Percentiles rank a stretch among this genome's conserved stretches.
Evolutionary conservation across 306 rosid genomes (phyloP).

Genomic region (Cicer judaicum): DNA sequence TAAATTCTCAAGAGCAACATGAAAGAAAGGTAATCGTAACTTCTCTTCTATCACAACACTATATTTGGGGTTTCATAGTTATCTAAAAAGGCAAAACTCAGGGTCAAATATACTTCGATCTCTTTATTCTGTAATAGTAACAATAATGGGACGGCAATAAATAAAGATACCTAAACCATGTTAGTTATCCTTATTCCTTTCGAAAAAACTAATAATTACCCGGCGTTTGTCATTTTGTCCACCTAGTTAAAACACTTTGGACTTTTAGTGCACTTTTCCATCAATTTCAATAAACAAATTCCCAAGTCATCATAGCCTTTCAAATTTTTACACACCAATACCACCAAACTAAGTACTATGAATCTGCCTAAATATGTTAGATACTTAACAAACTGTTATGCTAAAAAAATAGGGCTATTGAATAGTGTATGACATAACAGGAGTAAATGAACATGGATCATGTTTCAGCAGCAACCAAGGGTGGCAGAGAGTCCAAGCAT

Average conservation of each 20-base stretch:
- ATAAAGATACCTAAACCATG: conserved; percentile 11
- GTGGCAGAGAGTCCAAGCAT: background rate
- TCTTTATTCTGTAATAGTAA: background rate
- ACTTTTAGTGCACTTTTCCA: conserved; percentile 1
- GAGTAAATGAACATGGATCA: conserved; percentile 32
- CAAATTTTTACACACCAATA: conserved; percentile 1
- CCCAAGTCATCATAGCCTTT: background rate
- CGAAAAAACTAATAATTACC: conserved; percentile 8
- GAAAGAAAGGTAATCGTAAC: too few species aligned
- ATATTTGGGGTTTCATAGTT: conserved; percentile 3
- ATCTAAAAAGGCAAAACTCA: conserved; percentile 4
- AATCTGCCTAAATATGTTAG: conserved; percentile 22
- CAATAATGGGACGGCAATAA: background rate
- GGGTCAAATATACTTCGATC: conserved; percentile 12
- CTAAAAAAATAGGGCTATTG: conserved; percentile 7
- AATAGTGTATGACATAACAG: conserved; percentile 15
- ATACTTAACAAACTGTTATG: conserved; percentile 8
- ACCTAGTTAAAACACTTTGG: conserved; percentile 25
- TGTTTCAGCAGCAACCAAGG: conserved; percentile 22
- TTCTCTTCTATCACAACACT: background rate
- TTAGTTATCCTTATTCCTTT: conserved; percentile 2
- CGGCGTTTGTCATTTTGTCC: conserved; percentile 22
- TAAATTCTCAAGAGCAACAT: too few species aligned
- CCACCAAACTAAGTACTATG: conserved; percentile 2
- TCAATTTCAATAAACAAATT: conserved; percentile 16